These are phyloP conservation scores for Magnolia changhungtana DNA, from an alignment of 164 flowering plant species.

Conservation along the genomic window DNA sequence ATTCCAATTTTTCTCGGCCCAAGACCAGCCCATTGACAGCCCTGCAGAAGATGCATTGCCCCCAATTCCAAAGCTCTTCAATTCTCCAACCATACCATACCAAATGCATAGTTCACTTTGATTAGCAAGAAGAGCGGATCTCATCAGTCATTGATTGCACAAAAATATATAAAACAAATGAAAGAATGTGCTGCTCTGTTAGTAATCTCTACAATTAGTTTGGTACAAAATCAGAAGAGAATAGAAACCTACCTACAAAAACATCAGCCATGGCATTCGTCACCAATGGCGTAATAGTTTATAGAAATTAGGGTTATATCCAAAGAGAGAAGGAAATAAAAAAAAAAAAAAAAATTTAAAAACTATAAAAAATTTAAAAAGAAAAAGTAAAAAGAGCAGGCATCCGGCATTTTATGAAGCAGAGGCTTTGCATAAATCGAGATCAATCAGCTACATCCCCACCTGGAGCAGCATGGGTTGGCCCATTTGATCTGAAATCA, in stretches of 20 bases:
- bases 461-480: not conserved
- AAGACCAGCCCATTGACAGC: too few relatives aligned
- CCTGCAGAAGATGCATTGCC: too few relatives aligned
- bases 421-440: constrained; percentile 10
- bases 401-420: constrained; percentile 23
- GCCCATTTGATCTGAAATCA: constrained; percentile 3
- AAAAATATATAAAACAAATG: constrained; percentile 14
- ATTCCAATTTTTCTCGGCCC: too few relatives aligned
- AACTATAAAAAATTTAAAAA: not conserved
- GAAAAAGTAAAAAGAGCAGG: constrained; percentile 24
- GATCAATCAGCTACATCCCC: not conserved
- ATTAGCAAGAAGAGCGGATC: too few relatives aligned
- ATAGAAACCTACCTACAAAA: constrained; percentile 7
- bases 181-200: constrained; percentile 40
- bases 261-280: not conserved
- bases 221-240: not conserved
- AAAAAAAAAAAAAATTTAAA: too few relatives aligned
- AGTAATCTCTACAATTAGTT: constrained; percentile 17
- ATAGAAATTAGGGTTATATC: constrained; percentile 1
- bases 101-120: too few relatives aligned
- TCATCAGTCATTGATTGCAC: too few relatives aligned
- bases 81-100: too few relatives aligned
- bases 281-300: not conserved
- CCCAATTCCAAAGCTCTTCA: too few relatives aligned
- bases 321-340: not conserved